phyloP scores from a whole-genome alignment of 495 filamentous ascomycete genomes.

The Aspergillus nidulans region DNA sequence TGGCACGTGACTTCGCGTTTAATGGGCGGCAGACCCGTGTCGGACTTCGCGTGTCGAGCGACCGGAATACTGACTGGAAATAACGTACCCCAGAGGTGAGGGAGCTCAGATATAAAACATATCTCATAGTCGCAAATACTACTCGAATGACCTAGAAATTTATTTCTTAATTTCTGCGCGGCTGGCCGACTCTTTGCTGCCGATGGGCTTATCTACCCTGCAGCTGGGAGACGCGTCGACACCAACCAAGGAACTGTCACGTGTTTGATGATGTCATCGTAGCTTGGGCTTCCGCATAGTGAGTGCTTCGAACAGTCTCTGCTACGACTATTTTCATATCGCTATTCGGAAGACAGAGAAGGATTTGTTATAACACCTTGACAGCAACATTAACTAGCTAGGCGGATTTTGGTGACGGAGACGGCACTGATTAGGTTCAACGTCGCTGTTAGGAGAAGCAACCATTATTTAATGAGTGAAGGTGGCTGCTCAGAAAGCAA shows the following conservation, averaged over 20 bases:
- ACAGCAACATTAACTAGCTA: slow-evolving; percentile 6
- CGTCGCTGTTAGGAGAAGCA: slow-evolving; percentile 4
- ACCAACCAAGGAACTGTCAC: neutral
- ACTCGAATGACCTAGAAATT: neutral
- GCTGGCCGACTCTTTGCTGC: neutral
- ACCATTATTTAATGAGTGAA: neutral
- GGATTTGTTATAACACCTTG: too few relatives aligned
- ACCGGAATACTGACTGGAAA: neutral
- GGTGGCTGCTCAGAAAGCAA: slow-evolving; percentile 9
- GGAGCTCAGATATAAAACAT: neutral
- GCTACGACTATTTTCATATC: too few relatives aligned
- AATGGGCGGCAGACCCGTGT: slow-evolving; percentile 14
- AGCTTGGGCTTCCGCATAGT: too few relatives aligned
- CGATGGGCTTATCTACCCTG: neutral
- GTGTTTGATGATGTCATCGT: neutral
- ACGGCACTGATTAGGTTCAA: slow-evolving; percentile 14
- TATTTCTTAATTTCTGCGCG: neutral
- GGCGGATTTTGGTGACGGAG: slow-evolving; percentile 17
- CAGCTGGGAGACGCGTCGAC: slow-evolving; percentile 31
- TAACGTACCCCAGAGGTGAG: neutral
- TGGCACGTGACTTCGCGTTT: slow-evolving; percentile 28
- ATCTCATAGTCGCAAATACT: neutral
- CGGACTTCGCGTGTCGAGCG: slow-evolving; percentile 16
- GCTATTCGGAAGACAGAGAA: too few relatives aligned
- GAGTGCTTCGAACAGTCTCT: too few relatives aligned